Conservation (phyloP, 768 basidiomycete genomes). For the Mycena capillaripes region DNA sequence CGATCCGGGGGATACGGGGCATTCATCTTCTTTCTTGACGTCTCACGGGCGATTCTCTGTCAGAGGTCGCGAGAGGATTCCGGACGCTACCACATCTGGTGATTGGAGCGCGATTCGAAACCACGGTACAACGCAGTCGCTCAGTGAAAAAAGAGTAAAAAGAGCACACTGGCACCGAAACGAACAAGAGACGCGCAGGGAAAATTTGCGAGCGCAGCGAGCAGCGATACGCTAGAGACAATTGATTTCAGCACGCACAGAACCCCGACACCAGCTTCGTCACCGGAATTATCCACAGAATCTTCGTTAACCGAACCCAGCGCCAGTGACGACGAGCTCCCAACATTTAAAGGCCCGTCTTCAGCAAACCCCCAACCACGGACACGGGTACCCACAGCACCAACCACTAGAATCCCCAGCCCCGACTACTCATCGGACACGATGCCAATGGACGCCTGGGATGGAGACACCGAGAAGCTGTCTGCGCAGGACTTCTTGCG, state of each 20-base stretch:
- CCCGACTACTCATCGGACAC: conserved; percentile 1
- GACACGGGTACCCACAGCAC: not conserved
- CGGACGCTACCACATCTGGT: conserved; percentile 6
- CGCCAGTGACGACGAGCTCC: too few species aligned
- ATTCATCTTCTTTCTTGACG: too few species aligned
- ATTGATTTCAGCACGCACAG: too few species aligned
- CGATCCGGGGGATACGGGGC: too few species aligned
- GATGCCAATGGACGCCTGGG: conserved; percentile 13
- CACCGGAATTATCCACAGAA: too few species aligned
- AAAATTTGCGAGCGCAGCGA: not conserved
- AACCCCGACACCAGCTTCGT: too few species aligned
- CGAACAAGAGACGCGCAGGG: not conserved
- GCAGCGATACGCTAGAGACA: not conserved
- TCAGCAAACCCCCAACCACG: too few species aligned
- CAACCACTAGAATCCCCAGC: not conserved
- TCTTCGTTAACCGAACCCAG: too few species aligned
- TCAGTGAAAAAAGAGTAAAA: not conserved
- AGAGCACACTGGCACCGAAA: conserved; percentile 7
- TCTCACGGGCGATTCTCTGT: too few species aligned
- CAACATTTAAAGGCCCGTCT: too few species aligned
- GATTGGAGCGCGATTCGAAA: conserved; percentile 6
- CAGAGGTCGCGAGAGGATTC: too few species aligned
- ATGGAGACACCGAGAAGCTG: conserved; percentile 10
- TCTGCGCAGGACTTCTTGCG: conserved; percentile 9
- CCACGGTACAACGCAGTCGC: too few species aligned